Base-by-base conservation (phyloP, 73 alveolate species). In the Urostyla sp. region DNA sequence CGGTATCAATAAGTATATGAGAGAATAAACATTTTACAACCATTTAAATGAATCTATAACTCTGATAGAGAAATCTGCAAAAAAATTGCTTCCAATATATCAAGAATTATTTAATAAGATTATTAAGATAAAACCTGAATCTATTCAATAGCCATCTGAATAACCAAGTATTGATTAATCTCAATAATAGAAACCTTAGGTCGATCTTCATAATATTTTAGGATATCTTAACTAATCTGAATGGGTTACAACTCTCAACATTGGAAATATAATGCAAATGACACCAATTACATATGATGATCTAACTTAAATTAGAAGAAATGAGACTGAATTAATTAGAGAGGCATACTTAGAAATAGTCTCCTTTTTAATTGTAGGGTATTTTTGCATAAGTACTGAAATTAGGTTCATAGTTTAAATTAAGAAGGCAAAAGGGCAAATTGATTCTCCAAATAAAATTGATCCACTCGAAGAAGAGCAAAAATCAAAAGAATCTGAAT, bases 251-350 rank as follows among this genome's bases (percentile, higher is more conserved):
- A 23, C 72, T 0, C 23, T 75, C 21, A 75, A 75, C 24, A 75
- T 75, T 3, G 87, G 87, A 53, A 75, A 75, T 55, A 75, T 75
- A 4, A 75, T 75, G 87, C 53, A 75, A 55, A 75, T 75, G 4
- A 16, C 66, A 3, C 87, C 87, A 18, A 53, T 75, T 4, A 18
- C 38, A 27, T 66, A 34, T 21, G 74, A 75, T 7, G 87, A 75
- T 36, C 18, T 75, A 40, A 31, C 44, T 21, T 36, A 36, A 8
- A 51, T 34, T 37, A 18, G 74, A 6, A 32, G 78, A 45, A 75
- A 75, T 75, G 87, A 75, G 35, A 13, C 30, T 7, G 87, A 75
- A 37, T 32, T 75, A 21, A 20, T 56, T 0, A 55, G 87, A 75
- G 87, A 75, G 24, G 66, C 76, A 26, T 75, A 56, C 28, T 49